phyloP scores from a whole-genome alignment of 148 eudicot species.

The Arctostaphylos glauca region DNA sequence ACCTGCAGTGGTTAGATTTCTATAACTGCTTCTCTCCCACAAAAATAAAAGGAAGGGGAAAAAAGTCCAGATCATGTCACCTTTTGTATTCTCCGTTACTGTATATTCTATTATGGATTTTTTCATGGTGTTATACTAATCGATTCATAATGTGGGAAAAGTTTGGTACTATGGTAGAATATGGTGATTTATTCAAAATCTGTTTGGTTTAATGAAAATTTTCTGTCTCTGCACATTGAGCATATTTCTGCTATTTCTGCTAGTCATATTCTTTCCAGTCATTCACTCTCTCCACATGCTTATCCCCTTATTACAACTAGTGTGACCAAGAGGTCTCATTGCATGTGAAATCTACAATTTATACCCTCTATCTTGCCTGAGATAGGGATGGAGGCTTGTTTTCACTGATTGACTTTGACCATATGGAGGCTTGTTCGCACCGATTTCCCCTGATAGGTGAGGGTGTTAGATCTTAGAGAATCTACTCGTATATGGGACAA shows the following conservation, averaged over 20 bases:
- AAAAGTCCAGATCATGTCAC: not conserved
- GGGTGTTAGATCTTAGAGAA: no score
- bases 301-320: not conserved
- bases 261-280: no score
- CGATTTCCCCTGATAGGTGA: no score
- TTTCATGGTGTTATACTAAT: constrained; percentile 9
- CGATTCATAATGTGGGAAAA: not conserved
- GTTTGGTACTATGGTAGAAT: not conserved
- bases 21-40: constrained; percentile 1
- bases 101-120: not conserved
- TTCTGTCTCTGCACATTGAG: no score
- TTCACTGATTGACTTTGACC: no score
- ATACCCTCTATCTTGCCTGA: not conserved
- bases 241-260: no score
- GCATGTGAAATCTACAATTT: not conserved
- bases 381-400: not conserved
- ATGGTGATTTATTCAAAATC: not conserved
- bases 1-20: constrained; percentile 82
- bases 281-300: no score
- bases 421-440: no score
- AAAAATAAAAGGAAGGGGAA: not conserved
- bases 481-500: no score
- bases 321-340: not conserved
- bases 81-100: not conserved
- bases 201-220: not conserved